These are phyloP conservation scores for Ensete ventricosum DNA, from an alignment of 176 grass and related monocot genomes.

Conservation along the genomic window DNA sequence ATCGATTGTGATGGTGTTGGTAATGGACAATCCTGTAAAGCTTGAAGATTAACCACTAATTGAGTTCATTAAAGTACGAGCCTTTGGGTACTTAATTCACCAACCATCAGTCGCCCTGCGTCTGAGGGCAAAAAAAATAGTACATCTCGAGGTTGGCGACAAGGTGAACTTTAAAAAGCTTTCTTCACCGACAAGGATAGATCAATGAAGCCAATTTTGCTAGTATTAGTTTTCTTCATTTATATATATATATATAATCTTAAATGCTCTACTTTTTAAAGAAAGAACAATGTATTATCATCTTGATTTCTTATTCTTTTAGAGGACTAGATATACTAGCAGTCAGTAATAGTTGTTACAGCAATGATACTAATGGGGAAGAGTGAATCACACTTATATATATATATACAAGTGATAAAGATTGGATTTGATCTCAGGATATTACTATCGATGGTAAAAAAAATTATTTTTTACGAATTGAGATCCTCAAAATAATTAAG, in stretches of 20 bases:
- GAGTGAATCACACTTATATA: too few relatives aligned
- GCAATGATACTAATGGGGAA: too few relatives aligned
- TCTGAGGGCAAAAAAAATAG: neutral
- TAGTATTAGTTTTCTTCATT: neutral
- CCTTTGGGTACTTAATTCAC: neutral
- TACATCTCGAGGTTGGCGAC: neutral
- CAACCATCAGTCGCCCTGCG: neutral
- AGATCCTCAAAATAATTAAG: neutral
- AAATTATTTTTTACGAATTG: too few relatives aligned
- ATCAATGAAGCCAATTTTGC: neutral
- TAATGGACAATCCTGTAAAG: neutral
- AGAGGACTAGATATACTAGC: too few relatives aligned
- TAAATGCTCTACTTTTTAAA: too few relatives aligned
- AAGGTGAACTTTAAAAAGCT: neutral
- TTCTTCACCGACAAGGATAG: neutral
- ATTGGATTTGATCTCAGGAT: too few relatives aligned
- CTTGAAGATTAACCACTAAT: neutral
- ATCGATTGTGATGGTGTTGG: neutral
- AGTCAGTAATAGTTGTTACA: too few relatives aligned
- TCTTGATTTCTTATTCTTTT: too few relatives aligned
- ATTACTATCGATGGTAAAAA: too few relatives aligned
- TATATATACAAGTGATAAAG: too few relatives aligned
- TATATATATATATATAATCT: too few relatives aligned
- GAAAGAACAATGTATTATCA: too few relatives aligned
- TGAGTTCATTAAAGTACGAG: neutral